Conservation (phyloP, 768 basidiomycete species). For the Mycena vulgaris region DNA sequence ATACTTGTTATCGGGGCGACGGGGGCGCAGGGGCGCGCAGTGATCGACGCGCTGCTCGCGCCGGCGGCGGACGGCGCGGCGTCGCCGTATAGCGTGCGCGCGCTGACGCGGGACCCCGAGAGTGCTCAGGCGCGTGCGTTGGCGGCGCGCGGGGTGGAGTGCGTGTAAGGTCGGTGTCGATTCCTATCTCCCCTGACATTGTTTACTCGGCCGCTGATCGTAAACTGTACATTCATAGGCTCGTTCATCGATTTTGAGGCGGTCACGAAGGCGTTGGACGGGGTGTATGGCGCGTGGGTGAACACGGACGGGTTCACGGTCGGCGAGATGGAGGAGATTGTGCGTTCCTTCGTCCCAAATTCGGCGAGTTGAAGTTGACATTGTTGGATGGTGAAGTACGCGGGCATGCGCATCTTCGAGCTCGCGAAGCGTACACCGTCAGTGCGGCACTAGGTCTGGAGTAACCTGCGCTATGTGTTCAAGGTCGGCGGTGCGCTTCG, state of each 20-base stretch:
- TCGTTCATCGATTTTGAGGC: slow-evolving; percentile 50
- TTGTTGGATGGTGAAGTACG: no score
- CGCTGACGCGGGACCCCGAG: slow-evolving; percentile 55
- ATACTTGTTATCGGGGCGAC: not conserved
- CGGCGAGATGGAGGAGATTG: slow-evolving; percentile 56
- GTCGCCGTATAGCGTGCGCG: slow-evolving; percentile 59
- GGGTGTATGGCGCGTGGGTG: slow-evolving; percentile 58
- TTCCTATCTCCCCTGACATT: no score
- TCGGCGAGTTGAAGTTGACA: no score
- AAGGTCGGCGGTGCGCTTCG: slow-evolving; percentile 33
- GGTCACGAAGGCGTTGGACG: slow-evolving; percentile 51
- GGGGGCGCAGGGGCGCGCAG: slow-evolving; percentile 58
- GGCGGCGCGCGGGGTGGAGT: slow-evolving; percentile 53
- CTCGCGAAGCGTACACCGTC: slow-evolving; percentile 51
- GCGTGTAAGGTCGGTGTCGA: slow-evolving; percentile 50
- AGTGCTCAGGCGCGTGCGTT: slow-evolving; percentile 52
- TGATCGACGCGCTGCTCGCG: slow-evolving; percentile 55
- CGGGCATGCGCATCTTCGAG: slow-evolving; percentile 60
- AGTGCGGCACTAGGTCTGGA: slow-evolving; percentile 59
- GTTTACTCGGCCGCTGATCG: no score
- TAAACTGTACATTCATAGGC: slow-evolving; percentile 41
- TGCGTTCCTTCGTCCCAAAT: not conserved
- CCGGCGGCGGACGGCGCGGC: slow-evolving; percentile 41
- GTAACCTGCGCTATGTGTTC: slow-evolving; percentile 32
- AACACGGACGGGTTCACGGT: slow-evolving; percentile 61